Evolutionary conservation across 768 basidiomycete species (phyloP), one percentile per base, ranked within the genome.

Genomic region (Vararia minispora): DNA sequence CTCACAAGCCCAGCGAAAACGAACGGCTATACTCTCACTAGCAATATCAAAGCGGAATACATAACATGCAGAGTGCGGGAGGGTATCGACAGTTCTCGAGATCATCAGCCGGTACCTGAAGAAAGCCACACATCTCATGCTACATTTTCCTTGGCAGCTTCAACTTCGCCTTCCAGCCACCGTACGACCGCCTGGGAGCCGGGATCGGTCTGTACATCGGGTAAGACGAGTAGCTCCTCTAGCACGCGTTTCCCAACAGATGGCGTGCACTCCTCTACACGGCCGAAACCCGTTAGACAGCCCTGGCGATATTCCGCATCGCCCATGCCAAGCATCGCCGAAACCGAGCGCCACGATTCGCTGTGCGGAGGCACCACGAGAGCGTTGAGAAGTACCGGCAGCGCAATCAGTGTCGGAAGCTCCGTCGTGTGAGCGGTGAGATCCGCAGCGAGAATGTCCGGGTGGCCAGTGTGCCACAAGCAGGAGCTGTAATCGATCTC

Each of bases 231-330:
- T 25, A 85, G 57, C 17, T 63, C 61, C 23, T 77, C 67, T 24
- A 76, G 57, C 28, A 83, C 62, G 17, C 69, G 69, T 50, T 68
- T 66, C 3, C 69, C 76, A 33, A 85, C 72, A 4, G 69, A 59
- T 16, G 58, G 58, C 30, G 75, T 74, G 46, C 74, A 82, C 49
- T 85, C 80, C 45, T 87, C 84, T 27, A 84, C 85, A 38, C 81
- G 65, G 11, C 78, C 74, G 53, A 87, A 88, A 16, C 86, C 85
- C 28, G 72, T 61, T 26, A 89, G 58, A 55, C 77, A 86, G 26
- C 70, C 72, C 47, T 64, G 70, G 40, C 83, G 66, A 50, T 87
- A 88, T 44, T 72, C 71, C 6, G 64, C 68, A 47, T 79, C 81
- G 0, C 69, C 48, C 6, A 85, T 52, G 16, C 72, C 72, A 28